phyloP scores from a whole-genome alignment of 1,139 yeast genomes.

The Diutina rugosa region DNA sequence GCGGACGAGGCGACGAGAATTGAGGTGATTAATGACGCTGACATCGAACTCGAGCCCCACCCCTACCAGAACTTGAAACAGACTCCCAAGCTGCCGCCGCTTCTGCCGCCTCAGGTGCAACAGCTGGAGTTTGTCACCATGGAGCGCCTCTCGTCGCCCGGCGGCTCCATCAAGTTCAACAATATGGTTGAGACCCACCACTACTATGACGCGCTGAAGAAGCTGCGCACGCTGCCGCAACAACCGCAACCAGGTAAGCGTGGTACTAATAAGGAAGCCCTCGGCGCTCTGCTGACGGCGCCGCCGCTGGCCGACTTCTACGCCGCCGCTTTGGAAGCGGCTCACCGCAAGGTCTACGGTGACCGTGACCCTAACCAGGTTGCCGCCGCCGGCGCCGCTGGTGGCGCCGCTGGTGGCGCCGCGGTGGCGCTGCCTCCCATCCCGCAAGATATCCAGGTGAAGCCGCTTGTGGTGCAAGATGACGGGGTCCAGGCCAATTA shows the following conservation, averaged over 20 bases:
- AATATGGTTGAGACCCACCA: constrained; percentile 1
- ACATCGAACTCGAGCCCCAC: not conserved
- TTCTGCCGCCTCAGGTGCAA: not conserved
- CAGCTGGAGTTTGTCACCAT: not conserved
- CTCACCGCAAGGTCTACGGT: not conserved
- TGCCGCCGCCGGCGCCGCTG: not conserved
- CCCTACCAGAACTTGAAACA: not conserved
- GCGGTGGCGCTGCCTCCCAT: not conserved
- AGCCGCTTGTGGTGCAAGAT: not conserved
- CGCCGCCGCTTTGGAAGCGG: constrained; percentile 1
- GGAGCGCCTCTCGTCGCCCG: not conserved
- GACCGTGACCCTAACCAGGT: not conserved
- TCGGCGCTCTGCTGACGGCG: not conserved
- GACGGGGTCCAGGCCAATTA: not conserved
- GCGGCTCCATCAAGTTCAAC: not conserved
- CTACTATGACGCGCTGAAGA: not conserved
- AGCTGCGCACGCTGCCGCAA: not conserved
- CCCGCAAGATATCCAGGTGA: not conserved
- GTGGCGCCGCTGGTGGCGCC: not conserved
- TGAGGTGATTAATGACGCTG: not conserved
- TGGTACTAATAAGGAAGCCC: not conserved
- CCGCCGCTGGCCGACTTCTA: constrained; percentile 1
- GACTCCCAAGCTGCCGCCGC: not conserved
- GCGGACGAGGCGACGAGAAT: not conserved
- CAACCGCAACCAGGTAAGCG: not conserved